phyloP scores from a whole-genome alignment of 176 grass and related monocot genomes.

The Alopecurus myosuroides region DNA sequence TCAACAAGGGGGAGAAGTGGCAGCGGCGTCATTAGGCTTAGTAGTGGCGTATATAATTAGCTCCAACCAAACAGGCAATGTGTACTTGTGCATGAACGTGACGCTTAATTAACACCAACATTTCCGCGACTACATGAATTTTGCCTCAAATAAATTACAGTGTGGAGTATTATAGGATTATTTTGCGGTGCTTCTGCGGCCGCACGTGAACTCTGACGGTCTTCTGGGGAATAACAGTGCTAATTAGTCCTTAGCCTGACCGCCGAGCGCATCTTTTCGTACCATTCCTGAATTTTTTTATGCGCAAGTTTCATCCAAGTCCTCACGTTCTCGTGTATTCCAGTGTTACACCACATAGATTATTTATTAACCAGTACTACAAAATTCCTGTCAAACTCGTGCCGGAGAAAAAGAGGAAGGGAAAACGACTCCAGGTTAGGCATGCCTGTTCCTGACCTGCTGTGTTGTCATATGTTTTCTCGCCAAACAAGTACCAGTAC shows the following conservation, averaged over 20 bases:
- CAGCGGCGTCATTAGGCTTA: neutral
- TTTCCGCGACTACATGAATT: no score
- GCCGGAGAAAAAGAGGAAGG: no score
- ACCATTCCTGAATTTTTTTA: neutral
- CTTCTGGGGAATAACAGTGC: constrained; percentile 24
- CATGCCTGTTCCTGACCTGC: neutral
- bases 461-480: neutral
- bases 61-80: neutral
- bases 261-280: constrained; percentile 15
- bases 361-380: fast-evolving
- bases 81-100: neutral
- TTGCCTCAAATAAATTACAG: no score
- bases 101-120: neutral
- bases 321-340: neutral
- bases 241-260: constrained; percentile 14
- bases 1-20: neutral
- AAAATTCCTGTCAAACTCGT: neutral
- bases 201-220: constrained; percentile 18
- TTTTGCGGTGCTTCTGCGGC: neutral
- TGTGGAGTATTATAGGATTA: no score
- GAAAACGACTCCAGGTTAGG: neutral
- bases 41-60: neutral
- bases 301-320: neutral
- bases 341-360: fast-evolving
- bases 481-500: neutral